Base-by-base conservation (phyloP, 106 monocot species). In the Dactylorhiza incarnata region DNA sequence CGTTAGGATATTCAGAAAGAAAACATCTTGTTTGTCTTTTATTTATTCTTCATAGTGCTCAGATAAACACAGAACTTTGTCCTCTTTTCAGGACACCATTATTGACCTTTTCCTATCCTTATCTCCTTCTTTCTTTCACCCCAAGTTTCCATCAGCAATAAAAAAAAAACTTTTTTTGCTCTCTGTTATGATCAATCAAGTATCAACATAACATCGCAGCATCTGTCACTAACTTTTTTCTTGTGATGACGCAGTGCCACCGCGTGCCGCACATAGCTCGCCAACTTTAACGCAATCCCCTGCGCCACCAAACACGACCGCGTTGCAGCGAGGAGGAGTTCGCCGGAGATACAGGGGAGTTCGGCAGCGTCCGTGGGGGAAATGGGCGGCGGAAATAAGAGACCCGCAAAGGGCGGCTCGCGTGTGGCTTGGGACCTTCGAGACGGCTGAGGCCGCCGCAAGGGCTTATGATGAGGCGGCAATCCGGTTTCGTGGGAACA, bases 371-470 rank as follows among this genome's bases (percentile, higher is more conserved):
- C 90, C 90, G 8, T 90, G 90, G 90, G 90, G 90, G 0, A 90
- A 87, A 76, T 90, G 90, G 90, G 90, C 90, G 14, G 90, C 90
- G 7, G 90, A 90, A 71, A 90, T 90, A 50, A 9, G 90, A 15
- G 90, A 90, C 69, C 90, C 90, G 17, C 72, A 78, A 73, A 90
- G 83, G 76, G 90, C 90, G 6, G 81, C 90, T 5, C 84, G 90
- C 5, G 87, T 90, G 3, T 90, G 90, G 90, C 90, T 90, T 59
- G 90, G 90, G 75, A 90, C 90, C 45, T 90, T 87, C 76, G 80
- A 85, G 71, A 90, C 87, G 13, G 87, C 90, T 2, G 87, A 87
- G 67, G 86, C 78, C 52, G 90, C 90, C 16, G 90, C 90, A 45
- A 87, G 78, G 1, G 90, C 90, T 51, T 90, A 87, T 76, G 90